These are phyloP conservation scores for Colletotrichum aenigma DNA, from an alignment of 2,329 filamentous ascomycete species.

Conservation along the genomic window DNA sequence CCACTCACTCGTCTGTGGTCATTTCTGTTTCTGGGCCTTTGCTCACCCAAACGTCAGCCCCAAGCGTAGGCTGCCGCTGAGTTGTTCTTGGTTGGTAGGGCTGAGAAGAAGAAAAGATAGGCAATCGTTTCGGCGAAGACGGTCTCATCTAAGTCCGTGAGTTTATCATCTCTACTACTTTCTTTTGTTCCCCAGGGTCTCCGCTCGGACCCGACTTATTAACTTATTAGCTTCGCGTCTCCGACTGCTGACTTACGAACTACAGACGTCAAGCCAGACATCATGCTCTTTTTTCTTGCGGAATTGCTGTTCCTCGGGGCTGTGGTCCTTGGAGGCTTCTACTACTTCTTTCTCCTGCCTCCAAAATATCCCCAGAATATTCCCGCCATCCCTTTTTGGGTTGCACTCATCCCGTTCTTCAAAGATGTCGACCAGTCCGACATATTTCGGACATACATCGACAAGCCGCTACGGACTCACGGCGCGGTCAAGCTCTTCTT, in stretches of 20 bases:
- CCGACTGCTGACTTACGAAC: neutral
- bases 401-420: constrained; percentile 44
- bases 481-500: constrained; percentile 55
- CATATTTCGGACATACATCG: constrained; percentile 41
- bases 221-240: neutral
- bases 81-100: neutral
- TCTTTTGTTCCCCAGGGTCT: neutral
- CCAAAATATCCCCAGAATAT: constrained; percentile 37
- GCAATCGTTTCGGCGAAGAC: neutral
- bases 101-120: constrained; percentile 12
- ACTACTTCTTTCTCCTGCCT: constrained; percentile 24
- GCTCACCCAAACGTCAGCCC: neutral
- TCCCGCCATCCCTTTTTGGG: constrained; percentile 47
- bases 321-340: neutral
- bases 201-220: neutral
- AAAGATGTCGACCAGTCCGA: constrained; percentile 46
- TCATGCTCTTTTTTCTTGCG: constrained; percentile 6
- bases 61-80: neutral
- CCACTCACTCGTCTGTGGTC: neutral
- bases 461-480: constrained; percentile 38
- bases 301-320: neutral
- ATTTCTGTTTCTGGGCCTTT: neutral
- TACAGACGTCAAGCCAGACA: neutral
- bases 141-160: neutral
- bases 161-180: neutral